A percentile compares a stretch with the other conserved stretches of the same genome.
phyloP scores from a whole-genome alignment of 129 eudicot genomes.

The Smallanthus sonchifolius region DNA sequence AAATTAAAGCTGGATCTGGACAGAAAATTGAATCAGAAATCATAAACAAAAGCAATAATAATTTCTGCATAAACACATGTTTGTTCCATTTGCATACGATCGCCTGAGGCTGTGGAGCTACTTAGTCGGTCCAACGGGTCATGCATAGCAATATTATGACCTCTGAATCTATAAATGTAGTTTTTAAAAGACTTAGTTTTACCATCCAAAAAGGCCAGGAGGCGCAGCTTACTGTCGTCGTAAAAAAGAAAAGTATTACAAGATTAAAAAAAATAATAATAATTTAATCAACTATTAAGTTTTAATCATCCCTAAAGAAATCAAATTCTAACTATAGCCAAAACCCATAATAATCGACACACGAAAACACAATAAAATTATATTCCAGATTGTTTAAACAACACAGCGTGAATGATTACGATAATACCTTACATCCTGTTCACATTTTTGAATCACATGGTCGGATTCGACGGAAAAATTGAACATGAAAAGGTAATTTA shows the following conservation, averaged over 20 bases:
- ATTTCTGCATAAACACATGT: too few species aligned
- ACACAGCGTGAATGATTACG: not conserved
- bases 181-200: too few species aligned
- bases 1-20: slow-evolving; percentile 10
- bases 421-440: slow-evolving; percentile 7
- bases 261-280: too few species aligned
- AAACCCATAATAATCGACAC: not conserved
- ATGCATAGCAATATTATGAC: too few species aligned
- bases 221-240: too few species aligned
- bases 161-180: too few species aligned
- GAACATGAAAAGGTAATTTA: not conserved
- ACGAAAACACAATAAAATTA: not conserved
- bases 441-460: not conserved
- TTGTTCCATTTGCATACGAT: too few species aligned
- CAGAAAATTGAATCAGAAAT: not conserved
- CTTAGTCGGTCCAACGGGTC: too few species aligned
- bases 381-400: not conserved
- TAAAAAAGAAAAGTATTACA: too few species aligned
- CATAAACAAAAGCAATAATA: slow-evolving; percentile 8
- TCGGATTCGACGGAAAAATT: not conserved
- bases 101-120: too few species aligned
- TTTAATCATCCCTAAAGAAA: slow-evolving; percentile 15
- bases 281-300: not conserved
- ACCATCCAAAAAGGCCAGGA: too few species aligned
- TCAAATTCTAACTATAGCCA: not conserved